Evolutionary conservation across 306 rosid species (phyloP), one percentile per base, ranked within the genome.

Genomic region (Sicyos baderoa): DNA sequence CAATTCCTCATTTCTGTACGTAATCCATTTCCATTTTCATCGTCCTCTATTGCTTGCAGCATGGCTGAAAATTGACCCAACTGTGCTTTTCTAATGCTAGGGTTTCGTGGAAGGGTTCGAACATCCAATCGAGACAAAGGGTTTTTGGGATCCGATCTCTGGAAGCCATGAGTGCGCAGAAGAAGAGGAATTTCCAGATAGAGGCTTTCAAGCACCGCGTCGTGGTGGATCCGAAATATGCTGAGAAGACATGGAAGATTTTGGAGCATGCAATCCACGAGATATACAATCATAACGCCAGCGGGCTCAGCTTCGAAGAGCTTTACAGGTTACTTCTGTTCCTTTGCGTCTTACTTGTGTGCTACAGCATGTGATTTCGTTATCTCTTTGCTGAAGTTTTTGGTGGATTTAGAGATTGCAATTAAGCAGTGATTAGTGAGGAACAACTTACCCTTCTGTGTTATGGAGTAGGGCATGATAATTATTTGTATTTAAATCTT

Each of bases 271-370:
- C 92, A 74, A 88, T 88, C 73, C 82, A 83, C 23, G 97, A 91
- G 84, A 91, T 91, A 72, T 89, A 91, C 79, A 91, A 89, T 57
- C 97, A 89, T 75, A 91, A 91, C 83, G 97, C 97, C 21, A 91
- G 97, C 76, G 96, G 97, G 37, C 95, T 91, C 60, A 91, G 97
- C 77, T 91, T 91, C 47, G 97, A 91, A 80, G 96, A 91, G 85
- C 96, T 91, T 71, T 91, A 91, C 81, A 89, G 97, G 97, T 91
- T 80, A 42, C 35, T 66, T 66, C 71, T 72, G 72, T 42, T 52
- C 27, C 53, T 74, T 50, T 61, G 60, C 56, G 42, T 7, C 44
- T 63, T 27, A 47, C 53, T 44, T 0, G 13, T 21, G 23, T 47
- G 7, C 54, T 44, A 23, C 55, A 6, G 2, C 70, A 2, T 47